Evolutionary conservation across 768 basidiomycete genomes (phyloP), one percentile per base, ranked within the genome.

Genomic region (Leucogyrophana mollusca): DNA sequence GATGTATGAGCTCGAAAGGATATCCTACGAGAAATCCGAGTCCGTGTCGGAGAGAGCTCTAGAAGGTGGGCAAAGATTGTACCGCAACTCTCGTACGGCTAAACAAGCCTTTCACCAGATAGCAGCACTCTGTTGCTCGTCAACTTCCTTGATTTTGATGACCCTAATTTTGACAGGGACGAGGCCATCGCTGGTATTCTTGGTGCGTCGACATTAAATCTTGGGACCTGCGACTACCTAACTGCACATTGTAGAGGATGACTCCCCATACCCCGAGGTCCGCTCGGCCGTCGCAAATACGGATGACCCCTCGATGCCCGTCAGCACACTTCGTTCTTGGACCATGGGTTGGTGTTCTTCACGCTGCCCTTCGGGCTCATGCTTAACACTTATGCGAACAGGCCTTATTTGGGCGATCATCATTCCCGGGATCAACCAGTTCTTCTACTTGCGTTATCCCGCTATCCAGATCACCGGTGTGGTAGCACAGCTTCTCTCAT

Each of bases 401-500:
- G 79, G 79, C 42, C 51, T 77, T 3, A 43, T 66, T 6, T 80
- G 75, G 74, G 71, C 79, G 2, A 69, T 79, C 49, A 40, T 86
- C 40, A 69, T 85, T 30, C 78, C 83, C 2, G 80, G 82, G 34
- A 6, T 66, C 54, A 66, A 62, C 38, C 64, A 64, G 40, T 55
- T 63, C 42, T 63, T 61, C 59, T 56, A 51, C 45, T 57, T 69
- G 41, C 61, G 65, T 41, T 58, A 54, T 43, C 71, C 71, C 4
- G 40, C 25, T 50, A 10, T n/a, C 34, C 13, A 22, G 37, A 11
- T 23, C 13, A 20, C 9, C 9, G 8, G 5, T 10, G 45, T 88
- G 43, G 82, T 89, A 30, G 83, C 82, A 14, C 87, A 85, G 56
- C 70, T 90, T 30, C 63, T 89, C 40, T 76, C 79, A 25, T 86